Percentiles rank a stretch among this genome's conserved stretches.
These are phyloP conservation scores for Ceriops tagal DNA, from an alignment of 345 rosid species.

Conservation along the genomic window DNA sequence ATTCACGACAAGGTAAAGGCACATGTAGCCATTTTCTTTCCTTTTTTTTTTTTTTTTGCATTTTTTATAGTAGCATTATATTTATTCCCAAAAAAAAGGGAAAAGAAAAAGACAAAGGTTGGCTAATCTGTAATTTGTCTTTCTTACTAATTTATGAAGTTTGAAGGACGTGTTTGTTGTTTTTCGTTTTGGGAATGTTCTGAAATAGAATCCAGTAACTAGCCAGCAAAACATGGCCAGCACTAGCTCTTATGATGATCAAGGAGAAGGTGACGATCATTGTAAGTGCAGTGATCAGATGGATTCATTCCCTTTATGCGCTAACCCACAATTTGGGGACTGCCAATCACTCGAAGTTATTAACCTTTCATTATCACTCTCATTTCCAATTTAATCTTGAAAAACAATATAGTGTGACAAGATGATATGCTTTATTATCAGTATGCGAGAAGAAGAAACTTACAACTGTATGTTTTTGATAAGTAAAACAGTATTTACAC, in stretches of 20 bases:
- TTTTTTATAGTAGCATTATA: neutral
- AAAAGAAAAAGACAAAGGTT: too few species aligned
- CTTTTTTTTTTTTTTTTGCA: neutral
- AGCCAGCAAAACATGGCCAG: neutral
- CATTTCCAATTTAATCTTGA: constrained; percentile 1
- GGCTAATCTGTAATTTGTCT: neutral
- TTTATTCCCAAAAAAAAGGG: neutral
- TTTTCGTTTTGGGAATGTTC: too few species aligned
- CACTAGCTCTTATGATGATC: neutral
- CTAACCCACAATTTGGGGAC: neutral
- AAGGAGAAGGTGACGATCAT: constrained; percentile 3
- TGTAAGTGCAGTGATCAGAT: neutral
- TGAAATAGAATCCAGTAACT: neutral
- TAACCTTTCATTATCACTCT: constrained; percentile 21
- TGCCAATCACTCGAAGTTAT: constrained; percentile 8
- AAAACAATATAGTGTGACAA: neutral
- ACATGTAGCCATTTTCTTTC: neutral
- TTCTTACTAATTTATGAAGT: too few species aligned
- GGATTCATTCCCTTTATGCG: neutral
- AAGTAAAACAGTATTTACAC: too few species aligned
- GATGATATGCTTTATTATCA: too few species aligned
- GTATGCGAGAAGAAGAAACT: too few species aligned
- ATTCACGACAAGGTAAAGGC: constrained; percentile 29
- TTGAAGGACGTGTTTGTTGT: too few species aligned
- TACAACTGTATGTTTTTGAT: too few species aligned